A percentile compares a stretch with the other conserved stretches of the same genome.
Conservation (phyloP, 768 basidiomycete genomes). For the Suillus subluteus region DNA sequence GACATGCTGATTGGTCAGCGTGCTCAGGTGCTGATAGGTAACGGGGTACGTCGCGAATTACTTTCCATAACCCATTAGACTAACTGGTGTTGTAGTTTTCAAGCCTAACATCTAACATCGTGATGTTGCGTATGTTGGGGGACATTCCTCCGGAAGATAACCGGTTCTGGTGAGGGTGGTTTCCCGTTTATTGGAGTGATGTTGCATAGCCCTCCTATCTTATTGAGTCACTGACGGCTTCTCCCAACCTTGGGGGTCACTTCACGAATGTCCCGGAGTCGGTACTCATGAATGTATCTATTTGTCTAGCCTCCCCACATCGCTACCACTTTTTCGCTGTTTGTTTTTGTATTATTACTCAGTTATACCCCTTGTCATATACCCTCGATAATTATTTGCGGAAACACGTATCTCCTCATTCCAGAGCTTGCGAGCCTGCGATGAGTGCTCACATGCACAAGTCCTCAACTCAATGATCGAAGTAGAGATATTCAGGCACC, state of each 20-base stretch:
- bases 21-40: constrained; percentile 70
- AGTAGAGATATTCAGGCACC: too few species aligned
- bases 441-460: neutral
- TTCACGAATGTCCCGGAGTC: neutral
- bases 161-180: constrained; percentile 41
- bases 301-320: neutral
- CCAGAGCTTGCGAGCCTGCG: neutral
- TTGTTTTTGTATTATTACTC: neutral
- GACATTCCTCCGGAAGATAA: constrained; percentile 40
- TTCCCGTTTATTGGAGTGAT: neutral
- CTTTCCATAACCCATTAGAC: neutral
- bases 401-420: neutral
- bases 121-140: constrained; percentile 45
- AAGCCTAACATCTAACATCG: constrained; percentile 51
- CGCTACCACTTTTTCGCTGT: neutral
- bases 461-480: too few species aligned
- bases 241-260: neutral
- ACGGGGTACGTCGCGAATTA: constrained; percentile 54
- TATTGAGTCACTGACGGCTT: neutral
- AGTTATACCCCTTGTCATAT: constrained; percentile 3
- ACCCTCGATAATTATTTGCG: neutral
- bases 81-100: constrained; percentile 41
- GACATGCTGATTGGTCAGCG: constrained; percentile 72
- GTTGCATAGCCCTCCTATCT: neutral
- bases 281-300: neutral